Evolutionary conservation across 495 filamentous ascomycete genomes (phyloP), one percentile per base, ranked within the genome.

Genomic region (Trichoderma erinaceum): DNA sequence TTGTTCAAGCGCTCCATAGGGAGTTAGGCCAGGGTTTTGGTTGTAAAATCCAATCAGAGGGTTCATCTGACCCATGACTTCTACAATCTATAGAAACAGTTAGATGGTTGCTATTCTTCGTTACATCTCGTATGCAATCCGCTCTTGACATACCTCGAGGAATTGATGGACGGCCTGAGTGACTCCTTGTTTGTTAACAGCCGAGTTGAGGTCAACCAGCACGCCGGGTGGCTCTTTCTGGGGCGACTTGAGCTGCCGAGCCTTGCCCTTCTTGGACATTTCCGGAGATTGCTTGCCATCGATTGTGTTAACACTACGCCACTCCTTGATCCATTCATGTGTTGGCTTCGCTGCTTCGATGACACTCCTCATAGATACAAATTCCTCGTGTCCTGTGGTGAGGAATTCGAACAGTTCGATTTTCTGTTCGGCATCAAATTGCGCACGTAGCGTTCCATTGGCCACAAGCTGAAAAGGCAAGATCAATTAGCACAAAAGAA

Each of bases 61-160:
- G 73, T 84, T 87, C 89, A 93, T 91, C 67, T 87, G 84, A 10
- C 88, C 89, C 68, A 92, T 86, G 18, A 90, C 88, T 75, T 93
- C 90, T 27, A 88, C 87, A 64, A 90, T 83, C 88, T 90, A 71
- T 2, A 69, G 15, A 1, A 50, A 35, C 44, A 8, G 63, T 65
- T 65, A 65, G 63, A 12, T 23, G 13, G 12, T 27, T 11, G 2
- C 2, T 23, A 4, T 21, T 25, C 13, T 21, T 65, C 11, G 5
- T 35, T 32, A 25, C 27, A 10, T 4, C 21, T 56, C 56, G n/a
- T 15, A 52, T 1, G 35, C 6, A 38, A 16, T 58, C 48, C 18
- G 3, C 1, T 21, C 15, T 50, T 18, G 32, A 74, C 75, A 66
- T 81, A 89, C 88, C 82, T 92, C 90, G 65, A 92, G 79, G 69